Percentiles rank a stretch among this genome's conserved stretches.
Conservation (phyloP, 2,329 filamentous ascomycete species). For the Colletotrichum sp. region DNA sequence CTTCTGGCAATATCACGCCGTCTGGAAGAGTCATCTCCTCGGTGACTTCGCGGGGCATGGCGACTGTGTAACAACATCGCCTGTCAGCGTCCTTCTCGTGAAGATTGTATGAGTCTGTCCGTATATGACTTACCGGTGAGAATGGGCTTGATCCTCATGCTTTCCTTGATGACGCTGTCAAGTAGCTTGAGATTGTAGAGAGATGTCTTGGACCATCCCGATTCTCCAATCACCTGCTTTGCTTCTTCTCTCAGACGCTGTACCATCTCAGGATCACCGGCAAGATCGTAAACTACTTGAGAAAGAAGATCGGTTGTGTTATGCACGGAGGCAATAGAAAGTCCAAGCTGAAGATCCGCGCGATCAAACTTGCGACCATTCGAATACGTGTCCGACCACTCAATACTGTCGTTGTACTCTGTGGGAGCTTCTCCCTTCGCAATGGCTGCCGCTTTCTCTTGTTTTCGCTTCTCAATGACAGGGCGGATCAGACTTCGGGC, state of each 20-base stretch:
- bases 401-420: neutral
- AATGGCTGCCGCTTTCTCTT: neutral
- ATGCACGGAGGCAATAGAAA: neutral
- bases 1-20: neutral
- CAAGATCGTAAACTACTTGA: neutral
- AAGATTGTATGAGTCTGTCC: fast-evolving
- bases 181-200: neutral
- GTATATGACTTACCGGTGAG: neutral
- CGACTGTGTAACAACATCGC: neutral
- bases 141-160: neutral
- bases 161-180: neutral
- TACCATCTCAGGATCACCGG: neutral
- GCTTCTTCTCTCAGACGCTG: neutral
- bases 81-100: fast-evolving
- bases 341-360: neutral
- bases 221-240: neutral
- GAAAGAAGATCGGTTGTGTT: neutral
- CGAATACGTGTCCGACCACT: neutral
- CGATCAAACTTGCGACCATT: neutral
- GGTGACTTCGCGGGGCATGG: neutral
- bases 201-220: neutral
- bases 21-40: neutral
- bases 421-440: neutral
- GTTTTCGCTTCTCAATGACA: neutral
- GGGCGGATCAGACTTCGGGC: neutral